These are phyloP conservation scores for Neurospora terricola DNA, from an alignment of 495 filamentous ascomycete species.

Conservation along the genomic window DNA sequence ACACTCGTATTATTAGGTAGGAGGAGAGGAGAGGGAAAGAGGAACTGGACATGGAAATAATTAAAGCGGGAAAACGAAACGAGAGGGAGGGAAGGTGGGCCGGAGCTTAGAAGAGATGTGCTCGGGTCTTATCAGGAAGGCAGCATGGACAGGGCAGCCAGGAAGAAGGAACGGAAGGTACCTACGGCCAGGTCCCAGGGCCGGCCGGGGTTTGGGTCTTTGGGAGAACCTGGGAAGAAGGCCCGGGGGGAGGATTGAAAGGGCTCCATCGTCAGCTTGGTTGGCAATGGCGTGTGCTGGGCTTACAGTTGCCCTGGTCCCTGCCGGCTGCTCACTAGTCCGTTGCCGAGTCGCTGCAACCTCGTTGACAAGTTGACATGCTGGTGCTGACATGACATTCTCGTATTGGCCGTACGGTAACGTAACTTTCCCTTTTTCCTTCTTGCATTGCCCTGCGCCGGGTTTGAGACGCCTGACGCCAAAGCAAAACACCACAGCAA, in stretches of 20 bases:
- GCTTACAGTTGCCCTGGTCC: neutral
- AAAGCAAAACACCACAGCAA: neutral
- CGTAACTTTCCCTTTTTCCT: neutral
- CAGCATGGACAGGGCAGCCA: neutral
- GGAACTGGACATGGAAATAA: neutral
- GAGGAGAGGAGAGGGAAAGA: slow-evolving; percentile 3
- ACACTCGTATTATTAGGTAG: slow-evolving; percentile 6
- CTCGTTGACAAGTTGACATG: neutral
- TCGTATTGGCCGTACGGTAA: neutral
- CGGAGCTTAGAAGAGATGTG: neutral
- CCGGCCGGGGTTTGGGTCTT: neutral
- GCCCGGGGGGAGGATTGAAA: neutral
- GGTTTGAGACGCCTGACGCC: neutral
- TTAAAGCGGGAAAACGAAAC: neutral
- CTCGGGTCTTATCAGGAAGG: neutral
- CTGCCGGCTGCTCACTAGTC: neutral
- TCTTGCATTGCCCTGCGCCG: neutral
- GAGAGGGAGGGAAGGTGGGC: neutral
- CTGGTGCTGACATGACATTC: neutral
- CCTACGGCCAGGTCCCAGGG: neutral
- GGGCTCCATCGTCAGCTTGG: neutral
- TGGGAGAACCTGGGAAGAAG: neutral
- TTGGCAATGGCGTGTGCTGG: neutral
- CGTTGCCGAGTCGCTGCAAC: neutral
- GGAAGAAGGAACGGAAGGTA: neutral